phyloP scores from a whole-genome alignment of 331 rosid species.

The Rosa hybrid region DNA sequence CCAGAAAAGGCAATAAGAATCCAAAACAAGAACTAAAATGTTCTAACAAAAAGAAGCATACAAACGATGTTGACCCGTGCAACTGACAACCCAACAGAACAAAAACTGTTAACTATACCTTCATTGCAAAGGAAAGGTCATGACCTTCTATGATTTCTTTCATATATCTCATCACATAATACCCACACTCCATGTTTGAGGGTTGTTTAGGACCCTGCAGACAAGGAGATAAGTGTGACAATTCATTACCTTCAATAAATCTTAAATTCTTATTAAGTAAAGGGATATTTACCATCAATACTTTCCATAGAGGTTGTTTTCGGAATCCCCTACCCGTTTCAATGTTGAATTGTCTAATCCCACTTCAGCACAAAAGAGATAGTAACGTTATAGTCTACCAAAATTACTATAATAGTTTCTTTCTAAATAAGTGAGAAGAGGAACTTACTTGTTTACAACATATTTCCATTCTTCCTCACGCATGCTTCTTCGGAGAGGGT shows the following conservation, averaged over 20 bases:
- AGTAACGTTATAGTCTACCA: not conserved
- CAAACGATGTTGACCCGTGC: not conserved
- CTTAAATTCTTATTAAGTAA: not conserved
- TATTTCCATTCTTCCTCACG: conserved; percentile 24
- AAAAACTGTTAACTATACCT: not conserved
- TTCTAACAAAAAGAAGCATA: not conserved
- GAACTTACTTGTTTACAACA: conserved; percentile 14
- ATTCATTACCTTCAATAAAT: conserved; percentile 4
- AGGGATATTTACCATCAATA: conserved; percentile 1
- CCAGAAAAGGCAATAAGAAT: not conserved
- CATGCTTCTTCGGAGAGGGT: conserved; percentile 23
- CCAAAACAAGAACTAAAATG: not conserved
- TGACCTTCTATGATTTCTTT: conserved; percentile 16
- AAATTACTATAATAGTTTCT: not conserved
- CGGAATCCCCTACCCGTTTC: conserved; percentile 8
- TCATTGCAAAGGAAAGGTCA: conserved; percentile 12
- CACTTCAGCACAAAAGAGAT: conserved; percentile 13
- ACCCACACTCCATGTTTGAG: conserved; percentile 22
- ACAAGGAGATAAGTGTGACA: not conserved
- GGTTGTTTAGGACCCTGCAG: conserved; percentile 25
- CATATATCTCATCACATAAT: conserved; percentile 22
- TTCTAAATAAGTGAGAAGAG: not conserved
- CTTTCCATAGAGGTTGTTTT: conserved; percentile 14
- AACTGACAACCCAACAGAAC: not conserved
- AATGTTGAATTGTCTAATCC: conserved; percentile 13